Conservation (phyloP, 169 alveolate species). For the Theileria orientalis region DNA sequence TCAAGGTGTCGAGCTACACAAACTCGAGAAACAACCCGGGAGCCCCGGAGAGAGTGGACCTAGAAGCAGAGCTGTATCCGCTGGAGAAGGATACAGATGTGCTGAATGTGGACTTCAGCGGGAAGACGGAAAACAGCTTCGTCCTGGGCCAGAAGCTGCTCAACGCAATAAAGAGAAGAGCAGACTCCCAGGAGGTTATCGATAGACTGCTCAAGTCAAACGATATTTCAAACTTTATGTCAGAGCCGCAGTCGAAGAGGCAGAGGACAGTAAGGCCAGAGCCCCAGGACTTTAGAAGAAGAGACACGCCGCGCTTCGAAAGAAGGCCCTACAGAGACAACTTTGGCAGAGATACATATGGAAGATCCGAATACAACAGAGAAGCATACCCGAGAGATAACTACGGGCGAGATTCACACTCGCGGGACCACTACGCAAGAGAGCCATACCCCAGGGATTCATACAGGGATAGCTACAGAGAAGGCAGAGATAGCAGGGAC, state of each 20-base stretch:
- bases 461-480: background rate
- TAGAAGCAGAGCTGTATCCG: background rate
- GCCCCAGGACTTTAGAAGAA: background rate
- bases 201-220: slow-evolving; percentile 37
- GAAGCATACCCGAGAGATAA: background rate
- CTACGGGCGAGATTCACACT: too few relatives aligned
- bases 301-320: background rate
- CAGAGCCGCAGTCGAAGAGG: background rate
- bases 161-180: slow-evolving; percentile 48
- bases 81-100: background rate
- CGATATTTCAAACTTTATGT: slow-evolving; percentile 26
- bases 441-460: background rate
- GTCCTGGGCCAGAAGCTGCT: slow-evolving; percentile 48
- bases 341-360: background rate
- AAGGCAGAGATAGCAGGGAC: background rate
- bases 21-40: background rate
- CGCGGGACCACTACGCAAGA: too few relatives aligned
- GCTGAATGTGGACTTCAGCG: background rate
- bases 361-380: background rate
- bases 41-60: background rate
- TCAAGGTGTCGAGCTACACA: background rate
- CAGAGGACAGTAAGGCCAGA: background rate
- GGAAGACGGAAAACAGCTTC: slow-evolving; percentile 7
- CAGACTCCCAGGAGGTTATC: slow-evolving; percentile 52
- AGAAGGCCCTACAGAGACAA: slow-evolving; percentile 11